Evolutionary conservation across 2,329 filamentous ascomycete genomes (phyloP), one percentile per base, ranked within the genome.

Genomic region (Talaromyces verruculosus): DNA sequence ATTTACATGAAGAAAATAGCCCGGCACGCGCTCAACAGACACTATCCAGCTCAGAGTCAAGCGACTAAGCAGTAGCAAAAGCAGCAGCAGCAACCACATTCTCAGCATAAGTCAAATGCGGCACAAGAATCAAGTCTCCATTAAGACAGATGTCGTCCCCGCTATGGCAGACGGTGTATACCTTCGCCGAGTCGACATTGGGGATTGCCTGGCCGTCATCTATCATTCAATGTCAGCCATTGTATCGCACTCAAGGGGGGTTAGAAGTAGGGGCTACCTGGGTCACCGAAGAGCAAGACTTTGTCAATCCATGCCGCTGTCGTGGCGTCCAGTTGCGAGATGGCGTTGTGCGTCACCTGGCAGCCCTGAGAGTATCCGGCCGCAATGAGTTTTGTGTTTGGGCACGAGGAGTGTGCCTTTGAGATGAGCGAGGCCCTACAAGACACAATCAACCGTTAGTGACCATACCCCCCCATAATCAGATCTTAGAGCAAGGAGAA

Each of bases 281-380:
- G 69, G 17, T 71, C 69, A 49, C 69, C 69, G 45, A 69, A 71
- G 11, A 71, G 62, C 39, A 71, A 57, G 19, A 69, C 69, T 25
- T 68, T 71, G 39, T 65, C 65, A 30, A 71, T 69, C 68, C 66
- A 69, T 17, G 63, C 43, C 5, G 67, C 69, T 6, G 68, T 68
- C 19, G 43, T 15, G 22, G 65, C 65, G 22, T 68, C 61, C 1
- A 69, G 61, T 59, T 68, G 33, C 4, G 61, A 25, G 35, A 69
- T 65, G 25, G 67, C 68, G 37, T 69, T 68, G 37, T 71, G 69
- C 43, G 67, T 66, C 30, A 71, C 63, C 22, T 69, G 68, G 43
- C 67, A 69, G 13, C 69, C 69, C n/a, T 71, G 69, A 0, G 69
- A 71, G 53, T 71, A 71, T 22, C 69, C 69, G 1, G 65, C 60